Conservation (phyloP, 352 stramenopile species). For the Phytophthora ramorum region DNA sequence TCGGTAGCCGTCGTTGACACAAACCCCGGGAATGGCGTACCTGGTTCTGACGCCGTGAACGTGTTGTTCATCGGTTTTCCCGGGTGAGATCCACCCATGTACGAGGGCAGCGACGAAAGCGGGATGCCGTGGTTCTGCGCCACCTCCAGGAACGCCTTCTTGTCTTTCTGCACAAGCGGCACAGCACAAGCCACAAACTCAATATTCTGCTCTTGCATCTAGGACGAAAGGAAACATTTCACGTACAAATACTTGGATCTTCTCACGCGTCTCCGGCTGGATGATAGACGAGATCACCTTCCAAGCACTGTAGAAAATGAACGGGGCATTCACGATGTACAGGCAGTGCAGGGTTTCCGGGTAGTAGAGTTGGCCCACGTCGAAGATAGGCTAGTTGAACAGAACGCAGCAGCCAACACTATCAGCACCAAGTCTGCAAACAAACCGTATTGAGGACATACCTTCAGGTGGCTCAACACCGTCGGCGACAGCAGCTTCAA, state of each 20-base stretch:
- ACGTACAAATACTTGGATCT: slow-evolving; percentile 85
- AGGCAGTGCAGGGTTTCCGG: slow-evolving; percentile 81
- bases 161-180: slow-evolving; percentile 52
- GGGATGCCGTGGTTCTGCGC: slow-evolving; percentile 71
- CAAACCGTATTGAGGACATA: slow-evolving; percentile 21
- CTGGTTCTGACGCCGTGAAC: slow-evolving; percentile 62
- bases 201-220: slow-evolving; percentile 1
- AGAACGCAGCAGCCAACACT: slow-evolving; percentile 6
- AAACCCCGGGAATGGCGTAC: slow-evolving; percentile 63
- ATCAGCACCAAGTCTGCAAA: neutral
- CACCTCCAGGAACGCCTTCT: slow-evolving; percentile 59
- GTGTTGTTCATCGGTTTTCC: slow-evolving; percentile 72
- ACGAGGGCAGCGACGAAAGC: slow-evolving; percentile 59
- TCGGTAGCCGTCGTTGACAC: slow-evolving; percentile 1
- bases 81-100: slow-evolving; percentile 63
- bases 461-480: slow-evolving; percentile 72
- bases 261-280: slow-evolving; percentile 77
- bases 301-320: slow-evolving; percentile 86
- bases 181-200: slow-evolving; percentile 4
- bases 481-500: slow-evolving; percentile 70
- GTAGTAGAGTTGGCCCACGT: slow-evolving; percentile 81
- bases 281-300: slow-evolving; percentile 80
- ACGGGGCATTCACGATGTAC: slow-evolving; percentile 84
- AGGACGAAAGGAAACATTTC: slow-evolving; percentile 1
- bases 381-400: slow-evolving; percentile 73